A percentile compares a stretch with the other conserved stretches of the same genome.
phyloP scores from a whole-genome alignment of 768 basidiomycete genomes.

The Boletus barrowsii region DNA sequence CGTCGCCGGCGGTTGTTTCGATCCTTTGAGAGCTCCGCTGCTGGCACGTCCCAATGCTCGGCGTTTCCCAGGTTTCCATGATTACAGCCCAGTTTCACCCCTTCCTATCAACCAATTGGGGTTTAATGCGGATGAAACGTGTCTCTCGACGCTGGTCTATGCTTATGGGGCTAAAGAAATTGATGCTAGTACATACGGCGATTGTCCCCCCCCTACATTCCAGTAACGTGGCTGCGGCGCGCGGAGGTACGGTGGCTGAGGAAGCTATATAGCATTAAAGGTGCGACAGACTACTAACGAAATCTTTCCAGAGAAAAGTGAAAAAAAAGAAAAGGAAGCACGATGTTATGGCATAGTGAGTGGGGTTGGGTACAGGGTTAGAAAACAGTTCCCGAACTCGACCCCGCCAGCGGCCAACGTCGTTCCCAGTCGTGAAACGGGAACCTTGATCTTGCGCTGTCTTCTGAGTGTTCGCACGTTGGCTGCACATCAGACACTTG shows the following conservation, averaged over 20 bases:
- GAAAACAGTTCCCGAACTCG: not conserved
- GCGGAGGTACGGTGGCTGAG: constrained; percentile 11
- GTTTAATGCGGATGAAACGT: constrained; percentile 26
- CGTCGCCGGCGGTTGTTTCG: not conserved
- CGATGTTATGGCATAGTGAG: not conserved
- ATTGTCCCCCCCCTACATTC: not conserved
- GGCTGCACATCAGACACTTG: constrained; percentile 3
- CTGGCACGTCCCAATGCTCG: constrained; percentile 4
- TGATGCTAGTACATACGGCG: not conserved
- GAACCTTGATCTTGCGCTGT: constrained; percentile 1
- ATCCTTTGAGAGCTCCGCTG: constrained; percentile 1
- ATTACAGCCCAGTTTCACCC: constrained; percentile 14
- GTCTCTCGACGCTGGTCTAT: constrained; percentile 12
- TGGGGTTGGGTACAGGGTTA: not conserved
- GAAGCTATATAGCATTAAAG: not conserved
- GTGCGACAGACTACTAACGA: not conserved
- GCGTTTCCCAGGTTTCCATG: constrained; percentile 15
- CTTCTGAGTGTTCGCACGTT: constrained; percentile 12
- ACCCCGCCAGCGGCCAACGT: not conserved
- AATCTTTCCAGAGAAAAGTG: not conserved
- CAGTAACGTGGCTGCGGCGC: constrained; percentile 10
- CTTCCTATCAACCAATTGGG: constrained; percentile 15
- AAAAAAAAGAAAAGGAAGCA: not conserved
- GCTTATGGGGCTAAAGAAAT: constrained; percentile 5
- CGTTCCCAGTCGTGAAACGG: constrained; percentile 7